A percentile compares a stretch with the other conserved stretches of the same genome.
Evolutionary conservation across 257 asterid genomes (phyloP).

Genomic region (Fraxinus pennsylvanica): DNA sequence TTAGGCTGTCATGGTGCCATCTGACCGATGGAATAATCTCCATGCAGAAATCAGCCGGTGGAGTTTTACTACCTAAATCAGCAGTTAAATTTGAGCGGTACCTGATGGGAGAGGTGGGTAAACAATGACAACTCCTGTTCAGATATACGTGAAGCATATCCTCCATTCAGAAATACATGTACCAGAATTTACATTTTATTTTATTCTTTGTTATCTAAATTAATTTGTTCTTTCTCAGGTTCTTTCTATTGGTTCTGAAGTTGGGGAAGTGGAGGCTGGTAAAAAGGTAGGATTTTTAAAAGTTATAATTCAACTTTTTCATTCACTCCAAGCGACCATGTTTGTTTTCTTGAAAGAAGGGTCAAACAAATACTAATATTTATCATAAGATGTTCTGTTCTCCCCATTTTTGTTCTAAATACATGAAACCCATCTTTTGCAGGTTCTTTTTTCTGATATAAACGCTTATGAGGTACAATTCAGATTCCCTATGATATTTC

Average conservation of each 20-base stretch:
- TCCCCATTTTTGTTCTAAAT: background rate
- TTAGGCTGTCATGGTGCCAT: background rate
- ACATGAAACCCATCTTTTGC: slow-evolving; percentile 32
- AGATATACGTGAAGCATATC: background rate
- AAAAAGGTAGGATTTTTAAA: slow-evolving; percentile 55
- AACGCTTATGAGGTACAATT: slow-evolving; percentile 74
- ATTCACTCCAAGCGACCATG: background rate
- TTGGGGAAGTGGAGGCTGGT: slow-evolving; percentile 58
- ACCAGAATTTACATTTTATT: background rate
- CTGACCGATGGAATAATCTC: slow-evolving; percentile 13
- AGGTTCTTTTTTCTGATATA: slow-evolving; percentile 90
- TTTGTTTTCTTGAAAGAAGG: background rate
- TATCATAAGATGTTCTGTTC: background rate
- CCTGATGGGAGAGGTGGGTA: slow-evolving; percentile 86
- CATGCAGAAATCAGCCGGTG: slow-evolving; percentile 91
- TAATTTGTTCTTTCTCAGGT: slow-evolving; percentile 40
- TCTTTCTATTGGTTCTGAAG: slow-evolving; percentile 77
- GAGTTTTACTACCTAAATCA: slow-evolving; percentile 86
- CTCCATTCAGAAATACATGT: background rate
- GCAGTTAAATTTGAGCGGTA: slow-evolving; percentile 88
- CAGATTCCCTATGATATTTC: background rate
- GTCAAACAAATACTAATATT: background rate
- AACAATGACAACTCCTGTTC: background rate
- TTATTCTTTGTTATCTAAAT: background rate
- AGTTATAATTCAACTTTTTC: background rate